Percentiles rank a stretch among this genome's conserved stretches.
Evolutionary conservation across 805 yeast genomes (phyloP).

Genomic region (Suhomyces sp.): DNA sequence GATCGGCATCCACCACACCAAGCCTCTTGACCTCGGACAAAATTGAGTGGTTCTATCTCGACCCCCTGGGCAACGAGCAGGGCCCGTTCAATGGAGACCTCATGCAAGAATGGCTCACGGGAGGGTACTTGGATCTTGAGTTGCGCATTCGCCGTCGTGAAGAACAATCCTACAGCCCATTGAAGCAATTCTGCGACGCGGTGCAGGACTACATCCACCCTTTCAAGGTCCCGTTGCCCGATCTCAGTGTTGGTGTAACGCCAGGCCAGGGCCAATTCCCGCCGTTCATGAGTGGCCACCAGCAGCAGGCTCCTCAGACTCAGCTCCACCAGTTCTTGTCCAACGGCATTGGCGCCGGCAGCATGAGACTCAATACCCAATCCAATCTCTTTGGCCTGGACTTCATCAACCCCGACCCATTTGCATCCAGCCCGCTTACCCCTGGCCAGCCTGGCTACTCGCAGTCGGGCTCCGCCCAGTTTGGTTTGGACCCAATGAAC

Average conservation of each 20-base stretch:
- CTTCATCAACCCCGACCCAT: constrained; percentile 19
- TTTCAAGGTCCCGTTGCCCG: constrained; percentile 57
- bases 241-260: constrained; percentile 4
- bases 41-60: constrained; percentile 70
- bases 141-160: constrained; percentile 58
- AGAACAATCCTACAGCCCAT: constrained; percentile 47
- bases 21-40: constrained; percentile 33
- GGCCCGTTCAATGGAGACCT: constrained; percentile 74
- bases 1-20: constrained; percentile 2
- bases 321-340: constrained; percentile 30
- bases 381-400: constrained; percentile 23
- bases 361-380: constrained; percentile 19
- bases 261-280: constrained; percentile 1
- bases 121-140: constrained; percentile 54
- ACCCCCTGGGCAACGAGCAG: constrained; percentile 65
- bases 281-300: constrained; percentile 2
- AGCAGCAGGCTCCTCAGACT: constrained; percentile 10
- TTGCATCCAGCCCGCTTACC: constrained; percentile 11
- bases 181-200: constrained; percentile 50
- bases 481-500: constrained; percentile 25
- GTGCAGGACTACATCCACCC: constrained; percentile 55
- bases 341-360: constrained; percentile 26
- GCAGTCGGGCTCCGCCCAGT: constrained; percentile 16
- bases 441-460: not conserved
- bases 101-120: constrained; percentile 78